phyloP scores from a whole-genome alignment of 2,329 filamentous ascomycete genomes.

The Graphilbum ipis-grandicollis region DNA sequence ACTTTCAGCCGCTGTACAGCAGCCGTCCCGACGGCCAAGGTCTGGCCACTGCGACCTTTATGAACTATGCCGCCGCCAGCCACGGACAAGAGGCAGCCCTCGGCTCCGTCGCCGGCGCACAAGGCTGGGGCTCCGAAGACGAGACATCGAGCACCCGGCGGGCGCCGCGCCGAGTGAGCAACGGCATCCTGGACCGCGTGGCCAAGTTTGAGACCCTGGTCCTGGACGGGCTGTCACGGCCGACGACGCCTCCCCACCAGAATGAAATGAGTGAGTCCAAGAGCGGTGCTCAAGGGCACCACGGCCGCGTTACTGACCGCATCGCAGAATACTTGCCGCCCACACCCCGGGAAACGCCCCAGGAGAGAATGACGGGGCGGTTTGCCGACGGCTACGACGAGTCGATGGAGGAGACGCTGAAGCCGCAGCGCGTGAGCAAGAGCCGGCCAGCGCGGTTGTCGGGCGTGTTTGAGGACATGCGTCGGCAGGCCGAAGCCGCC shows the following conservation, averaged over 20 bases:
- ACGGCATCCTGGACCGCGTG: slow-evolving; percentile 42
- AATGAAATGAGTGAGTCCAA: slow-evolving; percentile 22
- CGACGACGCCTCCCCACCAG: slow-evolving; percentile 45
- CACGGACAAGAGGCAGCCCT: background rate
- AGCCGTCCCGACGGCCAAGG: slow-evolving; percentile 18
- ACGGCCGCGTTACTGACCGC: no score
- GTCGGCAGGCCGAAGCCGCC: slow-evolving; percentile 31
- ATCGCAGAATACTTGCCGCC: slow-evolving; percentile 49
- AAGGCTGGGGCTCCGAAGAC: slow-evolving; percentile 34
- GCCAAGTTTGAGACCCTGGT: slow-evolving; percentile 39
- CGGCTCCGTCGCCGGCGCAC: slow-evolving; percentile 19
- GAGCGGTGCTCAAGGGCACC: no score
- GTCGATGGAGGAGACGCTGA: slow-evolving; percentile 50
- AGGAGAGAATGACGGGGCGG: slow-evolving; percentile 28
- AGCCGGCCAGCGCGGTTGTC: slow-evolving; percentile 25
- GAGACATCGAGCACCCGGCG: slow-evolving; percentile 25
- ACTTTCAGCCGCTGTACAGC: slow-evolving; percentile 30
- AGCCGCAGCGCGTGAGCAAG: slow-evolving; percentile 23
- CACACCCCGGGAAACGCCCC: slow-evolving; percentile 50
- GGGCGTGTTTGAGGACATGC: slow-evolving; percentile 41
- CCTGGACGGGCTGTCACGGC: slow-evolving; percentile 27
- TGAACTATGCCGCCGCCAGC: slow-evolving; percentile 22
- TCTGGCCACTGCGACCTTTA: slow-evolving; percentile 14
- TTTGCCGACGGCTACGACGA: slow-evolving; percentile 46
- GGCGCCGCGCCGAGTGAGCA: slow-evolving; percentile 35